Evolutionary conservation across 73 alveolate genomes (phyloP), one percentile per base, ranked within the genome.

Genomic region (Symbiodinium pilosum): DNA sequence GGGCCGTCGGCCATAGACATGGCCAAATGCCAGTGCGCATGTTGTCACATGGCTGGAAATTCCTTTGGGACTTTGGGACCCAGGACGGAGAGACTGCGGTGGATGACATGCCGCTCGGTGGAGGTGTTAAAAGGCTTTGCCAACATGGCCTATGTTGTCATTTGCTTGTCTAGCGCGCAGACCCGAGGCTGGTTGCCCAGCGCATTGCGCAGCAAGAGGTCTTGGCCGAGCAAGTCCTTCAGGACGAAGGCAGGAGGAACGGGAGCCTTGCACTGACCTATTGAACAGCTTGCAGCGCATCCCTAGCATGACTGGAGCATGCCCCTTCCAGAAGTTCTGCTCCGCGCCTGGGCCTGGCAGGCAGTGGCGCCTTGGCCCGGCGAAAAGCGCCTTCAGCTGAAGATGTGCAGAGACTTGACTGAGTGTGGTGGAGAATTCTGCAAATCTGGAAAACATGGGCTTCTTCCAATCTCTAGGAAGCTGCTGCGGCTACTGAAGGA

Each of bases 341-440:
- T n/a, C n/a, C n/a, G n/a, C n/a, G n/a, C n/a, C n/a, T n/a, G n/a
- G n/a, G n/a, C n/a, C n/a, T n/a, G 59, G 3, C 77, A 83, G 91
- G 91, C 68, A 83, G 26, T 40, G 59, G 26, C 8, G 20, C 14
- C 42, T 47, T 64, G 44, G 77, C 77, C 32, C 85, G 95, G 18
- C 95, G 95, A 43, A 56, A 64, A 26, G 95, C 95, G 21, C 95
- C 95, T 41, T 88, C 95, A 40, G 86, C 95, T 7, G 86, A 88
- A 88, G 95, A 88, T 36, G 95, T 88, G 87, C 95, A 88, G 95
- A 88, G 43, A 39, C 95, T 88, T 28, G 86, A 86, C 42, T 36
- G 28, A 21, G n/a, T n/a, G n/a, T 56, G 20, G 77, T 56, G 77
- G 28, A 24, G 77, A 30, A 24, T 56, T 24, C 28, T 24, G 28